These are phyloP conservation scores for Colletotrichum caudatum DNA, from an alignment of 2,329 filamentous ascomycete genomes.

Conservation along the genomic window DNA sequence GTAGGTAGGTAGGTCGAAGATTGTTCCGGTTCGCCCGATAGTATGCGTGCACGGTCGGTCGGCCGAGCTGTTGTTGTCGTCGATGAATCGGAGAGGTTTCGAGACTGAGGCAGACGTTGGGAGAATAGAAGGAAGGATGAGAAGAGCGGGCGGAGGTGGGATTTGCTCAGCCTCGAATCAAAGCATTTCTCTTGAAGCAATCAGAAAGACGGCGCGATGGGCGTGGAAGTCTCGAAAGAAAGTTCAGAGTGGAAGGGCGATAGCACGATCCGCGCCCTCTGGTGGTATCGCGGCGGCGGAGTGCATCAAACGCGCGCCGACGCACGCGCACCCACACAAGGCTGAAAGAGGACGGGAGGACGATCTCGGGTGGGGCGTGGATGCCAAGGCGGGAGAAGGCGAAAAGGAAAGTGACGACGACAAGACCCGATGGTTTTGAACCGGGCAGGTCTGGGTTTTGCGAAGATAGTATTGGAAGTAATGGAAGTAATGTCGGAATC, in stretches of 20 bases:
- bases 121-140: slow-evolving; percentile 19
- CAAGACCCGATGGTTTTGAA: background rate
- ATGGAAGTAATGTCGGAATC: background rate
- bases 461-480: background rate
- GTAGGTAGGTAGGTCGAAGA: background rate
- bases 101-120: background rate
- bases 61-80: slow-evolving; percentile 6
- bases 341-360: slow-evolving; percentile 34
- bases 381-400: slow-evolving; percentile 32
- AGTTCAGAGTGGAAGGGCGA: slow-evolving; percentile 13
- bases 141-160: slow-evolving; percentile 3
- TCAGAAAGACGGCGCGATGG: slow-evolving; percentile 13
- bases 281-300: slow-evolving; percentile 24
- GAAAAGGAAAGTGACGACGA: background rate
- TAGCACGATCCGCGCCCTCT: slow-evolving; percentile 36
- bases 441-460: background rate
- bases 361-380: slow-evolving; percentile 38
- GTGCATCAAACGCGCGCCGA: slow-evolving; percentile 35
- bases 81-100: background rate
- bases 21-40: slow-evolving; percentile 5
- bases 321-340: slow-evolving; percentile 24
- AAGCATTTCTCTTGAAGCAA: slow-evolving; percentile 30
- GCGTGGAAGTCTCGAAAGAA: background rate
- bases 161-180: slow-evolving; percentile 29
- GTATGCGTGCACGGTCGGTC: slow-evolving; percentile 4